Conservation (phyloP, 2,329 filamentous ascomycete genomes). For the Salinomyces thailandicus region DNA sequence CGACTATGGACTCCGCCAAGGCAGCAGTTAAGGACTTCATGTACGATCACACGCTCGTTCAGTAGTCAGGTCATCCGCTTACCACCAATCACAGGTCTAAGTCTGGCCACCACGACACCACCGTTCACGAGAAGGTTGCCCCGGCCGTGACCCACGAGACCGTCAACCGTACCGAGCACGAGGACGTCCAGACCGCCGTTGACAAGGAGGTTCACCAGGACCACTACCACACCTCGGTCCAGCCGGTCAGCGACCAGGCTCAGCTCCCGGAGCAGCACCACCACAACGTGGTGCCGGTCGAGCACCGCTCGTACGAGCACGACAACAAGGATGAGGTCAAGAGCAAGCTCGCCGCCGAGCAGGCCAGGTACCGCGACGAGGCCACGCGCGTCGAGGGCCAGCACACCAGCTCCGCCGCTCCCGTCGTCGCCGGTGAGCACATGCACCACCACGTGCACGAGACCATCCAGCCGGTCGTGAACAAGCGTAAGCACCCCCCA, state of each 20-base stretch:
- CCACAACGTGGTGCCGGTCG: slow-evolving; percentile 47
- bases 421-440: slow-evolving; percentile 49
- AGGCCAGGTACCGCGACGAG: slow-evolving; percentile 44
- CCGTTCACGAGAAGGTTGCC: slow-evolving; percentile 55
- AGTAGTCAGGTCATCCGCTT: background rate
- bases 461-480: slow-evolving; percentile 58
- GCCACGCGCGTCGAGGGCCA: slow-evolving; percentile 37
- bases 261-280: slow-evolving; percentile 52
- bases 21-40: slow-evolving; percentile 52
- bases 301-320: slow-evolving; percentile 53
- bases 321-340: slow-evolving; percentile 43
- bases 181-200: slow-evolving; percentile 46
- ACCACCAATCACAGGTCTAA: slow-evolving; percentile 22
- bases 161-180: slow-evolving; percentile 49
- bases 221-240: slow-evolving; percentile 59
- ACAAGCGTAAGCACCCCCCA: slow-evolving; percentile 37
- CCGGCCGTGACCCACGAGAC: slow-evolving; percentile 52
- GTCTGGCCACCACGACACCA: slow-evolving; percentile 58
- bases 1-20: slow-evolving; percentile 10
- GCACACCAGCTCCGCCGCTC: slow-evolving; percentile 39
- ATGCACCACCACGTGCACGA: slow-evolving; percentile 58
- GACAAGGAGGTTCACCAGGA: slow-evolving; percentile 63
- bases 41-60: slow-evolving; percentile 3
- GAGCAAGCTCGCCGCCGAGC: slow-evolving; percentile 42
- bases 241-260: slow-evolving; percentile 50